Percentiles rank a stretch among this genome's conserved stretches.
phyloP scores from a whole-genome alignment of 495 filamentous ascomycete genomes.

The Penicillium egyptiacum region DNA sequence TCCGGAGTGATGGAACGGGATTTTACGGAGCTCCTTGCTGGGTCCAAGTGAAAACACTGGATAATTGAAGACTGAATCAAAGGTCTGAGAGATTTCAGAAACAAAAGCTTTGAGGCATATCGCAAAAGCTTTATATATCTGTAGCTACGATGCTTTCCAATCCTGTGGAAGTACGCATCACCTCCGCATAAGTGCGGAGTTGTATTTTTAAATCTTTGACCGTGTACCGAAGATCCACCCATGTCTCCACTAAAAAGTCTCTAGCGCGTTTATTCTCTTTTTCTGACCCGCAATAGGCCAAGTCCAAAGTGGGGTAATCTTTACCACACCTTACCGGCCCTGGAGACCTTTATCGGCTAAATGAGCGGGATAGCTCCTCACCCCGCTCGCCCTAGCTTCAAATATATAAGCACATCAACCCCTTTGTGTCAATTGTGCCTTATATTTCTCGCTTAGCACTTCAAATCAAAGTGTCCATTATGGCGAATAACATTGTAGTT shows the following conservation, averaged over 20 bases:
- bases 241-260: constrained; percentile 23
- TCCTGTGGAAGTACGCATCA: not conserved
- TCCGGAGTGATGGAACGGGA: constrained; percentile 27
- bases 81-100: not conserved
- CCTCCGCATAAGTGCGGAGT: constrained; percentile 22
- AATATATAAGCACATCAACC: not conserved
- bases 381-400: constrained; percentile 2
- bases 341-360: not conserved
- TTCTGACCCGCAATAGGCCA: constrained; percentile 6
- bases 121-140: not conserved
- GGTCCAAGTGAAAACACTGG: not conserved
- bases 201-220: constrained; percentile 14
- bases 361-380: constrained; percentile 8
- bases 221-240: constrained; percentile 9
- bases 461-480: constrained; percentile 13
- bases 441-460: not conserved
- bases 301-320: not conserved
- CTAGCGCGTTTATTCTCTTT: constrained; percentile 16
- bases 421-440: not conserved
- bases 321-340: constrained; percentile 2
- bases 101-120: not conserved
- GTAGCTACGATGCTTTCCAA: not conserved
- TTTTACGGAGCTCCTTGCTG: constrained; percentile 27
- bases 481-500: constrained; percentile 60
- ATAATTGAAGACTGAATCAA: not conserved